A percentile compares a stretch with the other conserved stretches of the same genome.
Conservation (phyloP, 371 early-diverging fungal species). For the Mucor velutinosus region DNA sequence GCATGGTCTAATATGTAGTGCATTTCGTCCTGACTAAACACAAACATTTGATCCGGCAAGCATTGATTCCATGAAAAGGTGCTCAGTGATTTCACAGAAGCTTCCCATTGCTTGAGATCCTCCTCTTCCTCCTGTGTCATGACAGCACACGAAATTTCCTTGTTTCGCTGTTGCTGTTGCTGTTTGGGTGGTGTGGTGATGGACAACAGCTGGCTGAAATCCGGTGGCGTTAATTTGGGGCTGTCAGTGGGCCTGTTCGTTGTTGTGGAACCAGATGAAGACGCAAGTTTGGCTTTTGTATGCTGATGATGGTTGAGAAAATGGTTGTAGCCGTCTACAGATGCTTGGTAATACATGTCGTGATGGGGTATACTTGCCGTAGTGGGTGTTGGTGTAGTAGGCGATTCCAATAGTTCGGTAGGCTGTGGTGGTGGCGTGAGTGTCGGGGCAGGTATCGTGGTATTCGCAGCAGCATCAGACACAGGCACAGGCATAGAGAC, state of each 20-base stretch:
- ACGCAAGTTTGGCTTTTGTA: slow-evolving; percentile 9
- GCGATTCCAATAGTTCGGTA: background rate
- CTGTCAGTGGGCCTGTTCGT: background rate
- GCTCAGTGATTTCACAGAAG: slow-evolving; percentile 27
- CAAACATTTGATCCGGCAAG: slow-evolving; percentile 87
- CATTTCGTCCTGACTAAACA: slow-evolving; percentile 71
- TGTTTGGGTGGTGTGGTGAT: background rate
- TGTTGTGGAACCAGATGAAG: background rate
- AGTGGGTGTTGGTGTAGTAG: background rate
- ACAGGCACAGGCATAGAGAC: background rate
- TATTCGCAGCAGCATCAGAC: background rate
- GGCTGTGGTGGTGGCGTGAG: background rate
- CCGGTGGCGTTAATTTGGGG: slow-evolving; percentile 4
- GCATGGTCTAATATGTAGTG: slow-evolving; percentile 68
- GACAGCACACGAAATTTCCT: slow-evolving; percentile 1
- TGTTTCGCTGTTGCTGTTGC: background rate
- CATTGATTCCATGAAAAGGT: slow-evolving; percentile 78
- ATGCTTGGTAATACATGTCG: slow-evolving; percentile 25
- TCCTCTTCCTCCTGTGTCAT: slow-evolving; percentile 27
- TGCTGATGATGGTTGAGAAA: slow-evolving; percentile 22
- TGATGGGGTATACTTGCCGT: background rate
- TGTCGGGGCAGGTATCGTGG: background rate
- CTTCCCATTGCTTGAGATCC: slow-evolving; percentile 26
- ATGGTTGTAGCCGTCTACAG: slow-evolving; percentile 30
- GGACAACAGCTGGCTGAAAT: slow-evolving; percentile 9